phyloP scores from a whole-genome alignment of 805 yeast genomes.

The Saccharomyces eubayanus region DNA sequence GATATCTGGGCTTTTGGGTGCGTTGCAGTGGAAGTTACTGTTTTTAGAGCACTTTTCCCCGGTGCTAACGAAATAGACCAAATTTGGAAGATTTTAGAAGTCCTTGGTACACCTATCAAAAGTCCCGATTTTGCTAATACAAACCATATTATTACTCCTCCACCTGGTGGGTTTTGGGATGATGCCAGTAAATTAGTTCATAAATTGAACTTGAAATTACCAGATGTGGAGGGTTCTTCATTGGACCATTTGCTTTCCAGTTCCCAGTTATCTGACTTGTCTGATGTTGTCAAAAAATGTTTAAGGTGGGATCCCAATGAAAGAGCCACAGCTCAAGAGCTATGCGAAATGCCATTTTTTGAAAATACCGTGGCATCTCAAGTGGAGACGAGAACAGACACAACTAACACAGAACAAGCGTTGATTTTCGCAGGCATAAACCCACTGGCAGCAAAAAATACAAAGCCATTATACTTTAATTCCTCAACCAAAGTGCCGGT shows the following conservation, averaged over 20 bases:
- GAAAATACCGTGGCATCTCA: conserved; percentile 31
- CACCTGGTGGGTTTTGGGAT: conserved; percentile 69
- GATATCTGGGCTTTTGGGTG: conserved; percentile 86
- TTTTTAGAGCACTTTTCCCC: conserved; percentile 72
- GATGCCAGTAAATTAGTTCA: conserved; percentile 48
- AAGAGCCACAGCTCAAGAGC: conserved; percentile 44
- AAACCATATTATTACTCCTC: conserved; percentile 26
- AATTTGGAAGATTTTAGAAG: conserved; percentile 53
- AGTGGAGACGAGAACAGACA: conserved; percentile 1
- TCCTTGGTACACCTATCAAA: conserved; percentile 64
- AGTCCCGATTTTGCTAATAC: conserved; percentile 11
- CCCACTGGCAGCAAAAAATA: not conserved
- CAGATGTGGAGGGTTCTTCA: conserved; percentile 44
- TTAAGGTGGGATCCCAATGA: conserved; percentile 71
- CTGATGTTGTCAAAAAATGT: conserved; percentile 37
- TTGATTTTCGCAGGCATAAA: conserved; percentile 19
- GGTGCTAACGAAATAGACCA: conserved; percentile 78
- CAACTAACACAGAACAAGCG: conserved; percentile 20
- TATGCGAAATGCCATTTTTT: conserved; percentile 50
- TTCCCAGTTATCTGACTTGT: conserved; percentile 33
- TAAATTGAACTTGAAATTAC: conserved; percentile 49
- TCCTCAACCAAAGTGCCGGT: not conserved
- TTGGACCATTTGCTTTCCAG: conserved; percentile 40
- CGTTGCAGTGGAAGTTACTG: conserved; percentile 66
- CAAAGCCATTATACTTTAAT: conserved; percentile 12